These are phyloP conservation scores for Penicillium vulpinum DNA, from an alignment of 2,329 filamentous ascomycete genomes.

Conservation along the genomic window DNA sequence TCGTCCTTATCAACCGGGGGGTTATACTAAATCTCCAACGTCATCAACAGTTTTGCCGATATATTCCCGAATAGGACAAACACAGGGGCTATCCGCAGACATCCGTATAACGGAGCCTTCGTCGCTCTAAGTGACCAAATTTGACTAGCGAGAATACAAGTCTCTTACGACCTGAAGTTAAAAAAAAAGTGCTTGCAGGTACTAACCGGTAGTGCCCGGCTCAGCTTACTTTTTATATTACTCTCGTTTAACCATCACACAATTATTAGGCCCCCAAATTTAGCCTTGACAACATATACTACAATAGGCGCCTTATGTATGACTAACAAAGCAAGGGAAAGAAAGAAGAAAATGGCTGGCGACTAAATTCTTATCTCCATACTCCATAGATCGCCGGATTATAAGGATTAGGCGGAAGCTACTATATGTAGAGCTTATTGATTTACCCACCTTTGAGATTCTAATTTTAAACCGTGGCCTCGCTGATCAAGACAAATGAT, in stretches of 20 bases:
- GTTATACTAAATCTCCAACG: neutral
- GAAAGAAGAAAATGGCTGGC: neutral
- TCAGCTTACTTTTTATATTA: neutral
- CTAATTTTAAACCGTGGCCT: neutral
- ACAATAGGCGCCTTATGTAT: neutral
- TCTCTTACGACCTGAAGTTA: conserved; percentile 1
- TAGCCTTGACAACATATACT: neutral
- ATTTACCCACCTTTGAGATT: neutral
- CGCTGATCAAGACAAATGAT: neutral
- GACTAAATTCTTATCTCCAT: neutral
- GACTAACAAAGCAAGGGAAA: neutral
- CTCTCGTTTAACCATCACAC: neutral
- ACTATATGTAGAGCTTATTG: neutral
- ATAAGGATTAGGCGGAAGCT: neutral
- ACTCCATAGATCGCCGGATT: neutral
- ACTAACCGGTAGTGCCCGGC: neutral
- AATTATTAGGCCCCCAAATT: neutral
- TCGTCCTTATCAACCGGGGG: neutral
- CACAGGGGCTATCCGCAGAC: neutral
- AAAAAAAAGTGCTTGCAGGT: neutral
- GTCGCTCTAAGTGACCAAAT: neutral
- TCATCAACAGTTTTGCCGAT: neutral
- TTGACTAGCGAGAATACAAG: conserved; percentile 3
- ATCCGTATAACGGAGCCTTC: conserved; percentile 6
- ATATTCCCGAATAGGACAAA: neutral